Evolutionary conservation across 305 asterid genomes (phyloP), one percentile per base, ranked within the genome.

Genomic region (Solanum aculeatissimum): DNA sequence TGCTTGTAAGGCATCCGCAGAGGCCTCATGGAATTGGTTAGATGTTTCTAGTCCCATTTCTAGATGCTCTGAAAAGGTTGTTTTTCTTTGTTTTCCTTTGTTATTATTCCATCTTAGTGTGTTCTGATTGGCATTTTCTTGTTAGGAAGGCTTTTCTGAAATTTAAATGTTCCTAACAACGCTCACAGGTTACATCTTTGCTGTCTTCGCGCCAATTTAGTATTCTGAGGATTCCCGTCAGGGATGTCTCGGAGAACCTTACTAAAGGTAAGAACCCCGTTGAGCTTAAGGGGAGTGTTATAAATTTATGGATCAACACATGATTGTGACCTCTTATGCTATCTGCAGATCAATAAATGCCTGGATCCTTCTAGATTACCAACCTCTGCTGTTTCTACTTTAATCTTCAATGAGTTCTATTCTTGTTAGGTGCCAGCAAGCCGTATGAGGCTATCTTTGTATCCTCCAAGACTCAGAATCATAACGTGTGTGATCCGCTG

Each of bases 381-480:
- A 72, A 72, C 43, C 27, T 75, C 45, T 49, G 63, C 63, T 18
- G 16, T 77, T 77, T 77, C 11, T 51, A 77, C 65, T 51, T 9
- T 77, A 18, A 77, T 47, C 62, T 77, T 77, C 65, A 72, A 83
- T 69, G 62, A n/a, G 16, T 51, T 54, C 53, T 32, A 84, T 82
- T 85, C 84, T 79, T 88, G 51, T 49, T 85, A 96, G 99, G 99
- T 91, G 98, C 97, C 81, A 84, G 88, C 87, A 94, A 93, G 83
- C 98, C 99, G 10, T 89, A 91, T 89, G 99, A 97, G 88, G 98
- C 98, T 63, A 97, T 97, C 88, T 90, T 90, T 82, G 97, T 95
- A 83, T 97, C 98, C 35, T 94, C 98, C 81, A 93, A 93, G 85
- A 83, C 92, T 43, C 88, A 83, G 88, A 90, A 88, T 87, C 83